These are phyloP conservation scores for Eimeria praecox DNA, from an alignment of 169 alveolate species.

Conservation along the genomic window DNA sequence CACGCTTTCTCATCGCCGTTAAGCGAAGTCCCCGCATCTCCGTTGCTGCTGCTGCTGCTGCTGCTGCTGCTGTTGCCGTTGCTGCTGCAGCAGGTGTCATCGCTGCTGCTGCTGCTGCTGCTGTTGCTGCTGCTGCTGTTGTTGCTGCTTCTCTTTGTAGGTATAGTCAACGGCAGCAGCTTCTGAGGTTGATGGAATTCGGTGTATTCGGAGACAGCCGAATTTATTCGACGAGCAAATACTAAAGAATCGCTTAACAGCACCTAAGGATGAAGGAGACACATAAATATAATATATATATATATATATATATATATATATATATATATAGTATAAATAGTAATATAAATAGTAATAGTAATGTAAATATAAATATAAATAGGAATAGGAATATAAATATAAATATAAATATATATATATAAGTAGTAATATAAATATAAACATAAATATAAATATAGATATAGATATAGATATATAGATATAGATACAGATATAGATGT, in stretches of 20 bases:
- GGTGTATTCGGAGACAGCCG: neutral
- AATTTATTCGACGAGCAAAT: slow-evolving; percentile 49
- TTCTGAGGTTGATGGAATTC: neutral
- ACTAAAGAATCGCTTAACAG: slow-evolving; percentile 63
- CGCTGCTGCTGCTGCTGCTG: slow-evolving; percentile 36
- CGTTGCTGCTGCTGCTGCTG: neutral
- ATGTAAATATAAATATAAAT: neutral
- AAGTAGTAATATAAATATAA: neutral
- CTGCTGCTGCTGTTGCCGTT: slow-evolving; percentile 24
- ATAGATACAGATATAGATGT: neutral
- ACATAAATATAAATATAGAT: neutral
- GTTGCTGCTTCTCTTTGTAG: neutral
- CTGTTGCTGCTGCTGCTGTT: slow-evolving; percentile 34
- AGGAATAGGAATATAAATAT: neutral
- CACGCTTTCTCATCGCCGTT: neutral
- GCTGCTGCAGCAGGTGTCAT: slow-evolving; percentile 3
- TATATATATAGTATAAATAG: neutral
- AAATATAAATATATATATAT: neutral
- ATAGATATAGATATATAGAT: neutral
- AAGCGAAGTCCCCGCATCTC: neutral
- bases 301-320: neutral
- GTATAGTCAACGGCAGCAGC: neutral
- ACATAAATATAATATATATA: neutral
- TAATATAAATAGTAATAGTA: neutral
- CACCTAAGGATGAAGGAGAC: slow-evolving; percentile 35